phyloP scores from a whole-genome alignment of 1,284 basidiomycete species.

The Exobasidium rhododendri region DNA sequence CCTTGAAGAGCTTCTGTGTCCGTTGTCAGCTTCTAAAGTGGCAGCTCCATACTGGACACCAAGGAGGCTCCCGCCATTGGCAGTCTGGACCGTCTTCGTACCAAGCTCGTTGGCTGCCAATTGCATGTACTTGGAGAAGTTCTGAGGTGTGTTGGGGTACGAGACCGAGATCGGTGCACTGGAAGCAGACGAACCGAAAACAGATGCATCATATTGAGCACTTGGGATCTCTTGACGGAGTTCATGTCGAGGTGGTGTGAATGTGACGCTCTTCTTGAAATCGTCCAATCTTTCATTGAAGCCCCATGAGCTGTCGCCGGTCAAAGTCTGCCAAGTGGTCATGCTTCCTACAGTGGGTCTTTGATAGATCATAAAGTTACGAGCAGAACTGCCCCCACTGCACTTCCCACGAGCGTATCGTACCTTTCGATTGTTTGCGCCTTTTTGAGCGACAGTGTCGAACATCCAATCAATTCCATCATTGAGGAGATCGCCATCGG shows the following conservation, averaged over 20 bases:
- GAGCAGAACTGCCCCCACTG: conserved; percentile 29
- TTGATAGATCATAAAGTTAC: conserved; percentile 44
- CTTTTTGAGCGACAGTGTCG: conserved; percentile 28
- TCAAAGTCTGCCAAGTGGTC: conserved; percentile 30
- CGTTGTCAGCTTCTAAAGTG: conserved; percentile 25
- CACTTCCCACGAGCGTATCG: conserved; percentile 38
- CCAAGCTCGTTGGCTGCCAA: conserved; percentile 32
- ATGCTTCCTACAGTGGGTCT: conserved; percentile 25
- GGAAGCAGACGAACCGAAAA: conserved; percentile 19
- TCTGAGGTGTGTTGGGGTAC: conserved; percentile 37
- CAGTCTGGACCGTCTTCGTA: conserved; percentile 28
- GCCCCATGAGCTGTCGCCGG: conserved; percentile 31
- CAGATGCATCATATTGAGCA: conserved; percentile 28
- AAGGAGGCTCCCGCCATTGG: conserved; percentile 44
- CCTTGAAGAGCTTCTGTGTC: conserved; percentile 31
- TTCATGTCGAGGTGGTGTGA: conserved; percentile 25
- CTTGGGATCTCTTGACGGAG: conserved; percentile 26
- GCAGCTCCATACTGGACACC: conserved; percentile 46
- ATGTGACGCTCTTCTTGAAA: conserved; percentile 31
- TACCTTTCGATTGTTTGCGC: conserved; percentile 27
- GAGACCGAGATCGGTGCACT: conserved; percentile 27
- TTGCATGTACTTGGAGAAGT: conserved; percentile 29
- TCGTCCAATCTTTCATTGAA: conserved; percentile 25
- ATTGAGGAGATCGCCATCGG: conserved; percentile 19
- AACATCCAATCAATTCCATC: conserved; percentile 30